Evolutionary conservation across 1,284 basidiomycete genomes (phyloP), one percentile per base, ranked within the genome.

Genomic region (Thelephora terrestris): DNA sequence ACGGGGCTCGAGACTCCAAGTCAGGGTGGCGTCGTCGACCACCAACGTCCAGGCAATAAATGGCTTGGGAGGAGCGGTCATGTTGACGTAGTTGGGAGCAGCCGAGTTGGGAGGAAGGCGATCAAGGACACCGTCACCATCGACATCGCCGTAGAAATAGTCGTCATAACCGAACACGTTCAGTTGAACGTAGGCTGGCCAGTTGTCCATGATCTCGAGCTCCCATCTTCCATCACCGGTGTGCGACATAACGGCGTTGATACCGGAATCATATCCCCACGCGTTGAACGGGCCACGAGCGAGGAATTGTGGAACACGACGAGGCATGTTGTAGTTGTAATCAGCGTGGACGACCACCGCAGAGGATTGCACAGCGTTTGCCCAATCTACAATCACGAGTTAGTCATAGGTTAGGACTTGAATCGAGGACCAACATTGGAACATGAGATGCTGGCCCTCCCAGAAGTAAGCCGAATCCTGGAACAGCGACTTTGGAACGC

Each of bases 101-200:
- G 75, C 79, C 6, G 85, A 81, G 65, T 93, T 93, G 23, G 91
- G 90, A 9, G 91, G 88, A 7, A 94, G 75, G 50, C 91, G 87
- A 60, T 94, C 91, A 58, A 95, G 73, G 47, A 92, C 69, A 52
- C 89, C 89, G 57, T 95, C 91, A 14, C 74, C 80, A 58, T 95
- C 91, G 18, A 79, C 71, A 58, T 95, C 91, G 49, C 91, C 91
- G 58, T 93, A 94, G 67, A 85, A 94, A 69, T 80, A 93, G 58
- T 92, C 79, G 61, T 93, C 88, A 61, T 79, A 92, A 45, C 79
- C 82, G 71, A 82, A 94, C 45, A 93, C 81, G 65, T 93, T 93
- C 50, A 94, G 71, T 64, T 94, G 89, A 37, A 93, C 71, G 57
- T 79, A 90, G 2, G 86, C 80, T 2, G 91, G 91, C 91, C 91